Base-by-base conservation (phyloP, 2,329 filamentous ascomycete genomes). In the Fonsecaea pedrosoi region DNA sequence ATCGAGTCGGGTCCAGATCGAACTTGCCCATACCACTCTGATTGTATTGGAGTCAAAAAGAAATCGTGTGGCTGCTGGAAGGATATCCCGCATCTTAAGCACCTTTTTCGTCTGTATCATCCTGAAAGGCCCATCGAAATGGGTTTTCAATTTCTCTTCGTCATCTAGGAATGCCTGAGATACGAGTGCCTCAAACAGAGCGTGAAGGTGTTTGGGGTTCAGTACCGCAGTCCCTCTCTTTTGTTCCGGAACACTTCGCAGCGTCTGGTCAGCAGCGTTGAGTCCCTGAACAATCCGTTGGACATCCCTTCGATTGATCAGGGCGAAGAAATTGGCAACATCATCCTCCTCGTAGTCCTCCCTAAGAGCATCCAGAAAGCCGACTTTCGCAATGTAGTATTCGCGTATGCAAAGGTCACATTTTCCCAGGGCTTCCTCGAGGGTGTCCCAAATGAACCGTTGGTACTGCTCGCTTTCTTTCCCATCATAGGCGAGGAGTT, bases 171-270 rank as follows among this genome's bases (percentile, higher is more conserved):
- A 92, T 0, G 90, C 85, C 71, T 93, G 87, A 77, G 91, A 96
- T 77, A 93, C 96, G 60, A 98, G 81, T 0, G 91, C 90, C 77
- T 98, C 94, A 73, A 96, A 97, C 35, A 98, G 86, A 10, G 92
- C 90, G 66, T 95, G 86, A 59, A 96, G 86, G 6, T 92, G 87
- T 34, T 86, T 81, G 1, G 85, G 80, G 34, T 86, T 83, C 32
- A 88, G 76, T 32, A 82, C 77, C 60, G 78, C 77, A 40, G 87
- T 80, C 25, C 79, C 82, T 45, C 87, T 82, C 65, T 83, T 74
- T 53, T 84, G 79, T 3, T 82, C 80, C 2, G 86, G 82, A 7
- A 84, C 76, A 12, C 78, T 77, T 66, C 80, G 79, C 48, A 90
- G 83, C 60, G 85, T 84, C 1, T 82, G 75, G 60, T 84, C 82